Base-by-base conservation (phyloP, 139 green algal genomes). In the Pycnococcus provasolii region DNA sequence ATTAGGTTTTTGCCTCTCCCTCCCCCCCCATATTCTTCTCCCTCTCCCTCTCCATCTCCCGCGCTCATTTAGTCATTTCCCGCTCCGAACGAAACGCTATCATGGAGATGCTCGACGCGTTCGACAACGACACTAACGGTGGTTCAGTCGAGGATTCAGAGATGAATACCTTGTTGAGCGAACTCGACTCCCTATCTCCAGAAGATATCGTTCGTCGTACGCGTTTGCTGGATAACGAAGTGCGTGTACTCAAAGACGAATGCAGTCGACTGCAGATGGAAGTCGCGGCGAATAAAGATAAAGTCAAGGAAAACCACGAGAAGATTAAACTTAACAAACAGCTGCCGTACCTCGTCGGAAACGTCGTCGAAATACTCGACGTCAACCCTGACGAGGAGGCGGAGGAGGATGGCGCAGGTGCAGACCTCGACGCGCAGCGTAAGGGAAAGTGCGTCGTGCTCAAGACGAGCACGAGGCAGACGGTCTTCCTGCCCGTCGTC, bases 301-400 rank as follows among this genome's bases (percentile, higher is more conserved):
- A 70, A 40, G 74, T 83, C 42, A 87, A 84, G 66, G 77, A 85
- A 59, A 97, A 97, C 79, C 81, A 90, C 66, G 91, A 96, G 66
- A 97, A 96, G 68, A 94, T 97, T 70, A 98, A 98, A 79, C 81
- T 98, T 7, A 98, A 97, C 85, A 98, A 98, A 77, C 90, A 96
- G 84, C 84, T 99, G 40, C 93, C 93, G 3, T 99, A 99, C 80
- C 83, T 99, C 15, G 94, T 99, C 6, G 85, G 83, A 26, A 97
- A 97, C 72, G 89, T 99, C 39, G 94, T 99, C 37, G 94, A 99
- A 78, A 88, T 94, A 47, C 76, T 97, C 42, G 90, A 97, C 55
- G 73, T 96, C 6, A 83, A 89, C 60, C 88, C 90, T 0, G 92
- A 97, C 41, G 73, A 79, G 7, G 76, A 83, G 44, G 71, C 58